Base-by-base conservation (phyloP, 768 basidiomycete species). In the Lentinula guzmanii region DNA sequence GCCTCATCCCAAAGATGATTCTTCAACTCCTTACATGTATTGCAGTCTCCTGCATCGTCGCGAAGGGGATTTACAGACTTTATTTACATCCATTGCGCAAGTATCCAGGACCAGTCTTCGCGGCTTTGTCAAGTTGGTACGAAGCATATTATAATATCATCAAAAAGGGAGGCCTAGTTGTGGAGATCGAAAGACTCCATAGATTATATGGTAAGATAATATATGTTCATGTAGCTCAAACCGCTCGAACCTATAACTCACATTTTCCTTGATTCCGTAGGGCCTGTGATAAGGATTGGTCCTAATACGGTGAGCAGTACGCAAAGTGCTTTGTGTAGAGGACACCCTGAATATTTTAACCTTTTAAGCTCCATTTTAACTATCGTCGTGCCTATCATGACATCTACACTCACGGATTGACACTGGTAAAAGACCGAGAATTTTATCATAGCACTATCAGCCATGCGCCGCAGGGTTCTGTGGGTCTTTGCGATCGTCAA, bases 281-380 rank as follows among this genome's bases (percentile, higher is more conserved):
- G 76, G 5, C 70, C 73, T 35, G 71, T 78, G 2, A 71, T 77
- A 28, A 64, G 77, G 46, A 66, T 77, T 33, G 70, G 69, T 9
- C 75, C 77, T 2, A 75, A 77, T 60, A 68, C 75, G 65, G 77
- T 77, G 48, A 48, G 69, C 33, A 33, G 2, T 18, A 39, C 62
- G 58, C 11, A 33, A 34, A 18, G 43, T 13, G 28, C 35, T 11
- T 15, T n/a, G 16, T 46, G 52, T 10, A 18, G 41, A 18, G 42
- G 64, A 15, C 13, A 8, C 13, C 37, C 46, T 52, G 5, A 21
- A n/a, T 48, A 13, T 24, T 21, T 16, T 28, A 21, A 45, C 45
- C 21, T 18, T 15, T 39, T 13, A 50, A 77, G 77, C 67, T 78
- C 28, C 77, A 76, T 55, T 79, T 78, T 68, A 68, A 62, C 39